These are phyloP conservation scores for Pythium rishiriense DNA, from an alignment of 352 stramenopile genomes.

Conservation along the genomic window DNA sequence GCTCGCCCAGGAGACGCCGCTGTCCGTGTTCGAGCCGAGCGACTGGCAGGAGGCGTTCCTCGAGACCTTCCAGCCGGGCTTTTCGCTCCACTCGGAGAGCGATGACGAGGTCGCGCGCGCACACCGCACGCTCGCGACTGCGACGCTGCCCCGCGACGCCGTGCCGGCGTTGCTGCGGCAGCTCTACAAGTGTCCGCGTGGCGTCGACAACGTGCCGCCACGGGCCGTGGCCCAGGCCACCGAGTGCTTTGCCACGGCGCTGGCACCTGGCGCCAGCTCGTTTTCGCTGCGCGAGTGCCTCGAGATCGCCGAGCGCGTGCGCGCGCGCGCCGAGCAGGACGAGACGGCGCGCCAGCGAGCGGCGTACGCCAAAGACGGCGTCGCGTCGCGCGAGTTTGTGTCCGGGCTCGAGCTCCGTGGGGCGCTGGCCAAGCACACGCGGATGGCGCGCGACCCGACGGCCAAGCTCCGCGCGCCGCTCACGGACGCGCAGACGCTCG, in stretches of 20 bases:
- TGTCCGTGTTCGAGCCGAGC: constrained; percentile 49
- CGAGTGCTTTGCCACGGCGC: constrained; percentile 19
- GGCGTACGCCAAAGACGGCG: constrained; percentile 36
- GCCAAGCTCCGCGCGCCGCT: constrained; percentile 49
- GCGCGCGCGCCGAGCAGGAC: constrained; percentile 32
- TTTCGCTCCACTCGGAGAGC: constrained; percentile 55
- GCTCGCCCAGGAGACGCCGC: constrained; percentile 47
- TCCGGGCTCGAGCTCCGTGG: constrained; percentile 56
- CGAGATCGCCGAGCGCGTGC: constrained; percentile 35
- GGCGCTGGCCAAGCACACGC: constrained; percentile 53
- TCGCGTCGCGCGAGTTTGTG: constrained; percentile 48
- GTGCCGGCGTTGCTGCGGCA: constrained; percentile 40
- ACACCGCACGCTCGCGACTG: constrained; percentile 27
- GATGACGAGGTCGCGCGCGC: constrained; percentile 49
- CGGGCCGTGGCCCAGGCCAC: constrained; percentile 27
- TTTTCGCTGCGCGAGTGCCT: constrained; percentile 35
- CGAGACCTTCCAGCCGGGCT: constrained; percentile 46
- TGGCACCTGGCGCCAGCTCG: constrained; percentile 2
- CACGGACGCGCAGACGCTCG: constrained; percentile 54
- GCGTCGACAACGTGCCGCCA: constrained; percentile 52
- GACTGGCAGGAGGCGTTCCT: constrained; percentile 72
- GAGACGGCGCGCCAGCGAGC: constrained; percentile 31
- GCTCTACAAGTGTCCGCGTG: constrained; percentile 65
- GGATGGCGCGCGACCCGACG: constrained; percentile 49
- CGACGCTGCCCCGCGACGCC: constrained; percentile 41